Conservation (phyloP, 2,329 filamentous ascomycete species). For the Fusarium poae region DNA sequence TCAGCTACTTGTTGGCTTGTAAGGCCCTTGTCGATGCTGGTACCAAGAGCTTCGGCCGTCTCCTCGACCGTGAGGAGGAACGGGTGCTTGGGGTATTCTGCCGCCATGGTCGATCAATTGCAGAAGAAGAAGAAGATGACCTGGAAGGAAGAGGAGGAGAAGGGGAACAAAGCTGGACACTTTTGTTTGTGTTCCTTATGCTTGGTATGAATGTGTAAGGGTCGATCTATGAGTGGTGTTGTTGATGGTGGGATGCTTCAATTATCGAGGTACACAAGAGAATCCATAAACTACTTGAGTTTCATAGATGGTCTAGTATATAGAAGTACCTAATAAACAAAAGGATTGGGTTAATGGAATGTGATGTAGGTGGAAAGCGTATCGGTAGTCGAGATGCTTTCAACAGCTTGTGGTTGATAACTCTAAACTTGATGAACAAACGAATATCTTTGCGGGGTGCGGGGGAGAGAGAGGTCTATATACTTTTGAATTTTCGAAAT, state of each 20-base stretch:
- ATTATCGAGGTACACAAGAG: constrained; percentile 7
- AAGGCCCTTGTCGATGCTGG: constrained; percentile 76
- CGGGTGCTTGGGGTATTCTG: constrained; percentile 66
- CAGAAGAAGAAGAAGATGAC: constrained; percentile 3
- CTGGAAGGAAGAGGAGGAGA: constrained; percentile 5
- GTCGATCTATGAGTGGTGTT: constrained; percentile 2
- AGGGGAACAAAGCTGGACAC: neutral
- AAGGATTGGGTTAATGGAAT: constrained; percentile 1
- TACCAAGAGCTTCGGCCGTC: constrained; percentile 72
- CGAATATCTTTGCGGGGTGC: constrained; percentile 32
- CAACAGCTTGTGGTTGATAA: constrained; percentile 21
- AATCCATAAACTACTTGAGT: constrained; percentile 31
- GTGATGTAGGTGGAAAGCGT: constrained; percentile 10
- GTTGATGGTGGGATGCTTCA: constrained; percentile 3
- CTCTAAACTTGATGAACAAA: constrained; percentile 7
- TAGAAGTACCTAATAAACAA: neutral
- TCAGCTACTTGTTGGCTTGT: constrained; percentile 69
- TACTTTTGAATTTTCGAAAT: constrained; percentile 29
- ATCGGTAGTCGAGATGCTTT: constrained; percentile 22
- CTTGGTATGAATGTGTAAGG: neutral
- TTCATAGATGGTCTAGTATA: constrained; percentile 27
- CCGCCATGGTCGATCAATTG: constrained; percentile 56
- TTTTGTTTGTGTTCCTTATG: constrained; percentile 23
- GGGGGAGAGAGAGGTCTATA: constrained; percentile 43
- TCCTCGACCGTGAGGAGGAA: constrained; percentile 72